Conservation (phyloP, 148 eudicot genomes). For the Silene uniflora region DNA sequence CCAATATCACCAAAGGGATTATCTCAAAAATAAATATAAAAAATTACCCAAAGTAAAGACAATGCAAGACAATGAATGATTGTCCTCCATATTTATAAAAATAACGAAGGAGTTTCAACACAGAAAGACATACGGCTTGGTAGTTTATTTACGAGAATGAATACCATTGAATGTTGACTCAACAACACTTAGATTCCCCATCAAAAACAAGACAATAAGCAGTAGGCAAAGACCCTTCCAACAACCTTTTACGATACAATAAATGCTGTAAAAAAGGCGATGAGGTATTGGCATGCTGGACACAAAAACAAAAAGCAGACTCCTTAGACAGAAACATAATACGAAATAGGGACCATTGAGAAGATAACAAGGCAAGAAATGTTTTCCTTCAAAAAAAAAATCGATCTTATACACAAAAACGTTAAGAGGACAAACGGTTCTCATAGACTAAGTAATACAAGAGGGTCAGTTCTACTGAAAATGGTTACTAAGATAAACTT, state of each 20-base stretch:
- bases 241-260: not conserved
- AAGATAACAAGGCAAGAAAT: not conserved
- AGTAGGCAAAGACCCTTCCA: not conserved
- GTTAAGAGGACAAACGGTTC: not conserved
- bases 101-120: constrained; percentile 2
- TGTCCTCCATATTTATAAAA: not conserved
- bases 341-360: not conserved
- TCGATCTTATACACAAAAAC: not conserved
- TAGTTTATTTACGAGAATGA: not conserved
- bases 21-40: too few species aligned
- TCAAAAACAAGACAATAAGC: not conserved
- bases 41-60: constrained; percentile 4
- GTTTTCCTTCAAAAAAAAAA: not conserved
- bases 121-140: constrained; percentile 9
- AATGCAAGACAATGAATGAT: constrained; percentile 2
- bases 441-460: not conserved
- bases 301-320: not conserved
- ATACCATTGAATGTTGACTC: not conserved
- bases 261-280: not conserved
- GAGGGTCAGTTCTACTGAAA: constrained; percentile 6
- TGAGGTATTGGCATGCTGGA: not conserved
- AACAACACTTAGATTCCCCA: not conserved
- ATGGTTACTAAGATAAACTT: not conserved
- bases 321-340: not conserved
- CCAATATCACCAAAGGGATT: constrained; percentile 1